Evolutionary conservation across 805 yeast genomes (phyloP).

Genomic region (Lipomyces sp.): DNA sequence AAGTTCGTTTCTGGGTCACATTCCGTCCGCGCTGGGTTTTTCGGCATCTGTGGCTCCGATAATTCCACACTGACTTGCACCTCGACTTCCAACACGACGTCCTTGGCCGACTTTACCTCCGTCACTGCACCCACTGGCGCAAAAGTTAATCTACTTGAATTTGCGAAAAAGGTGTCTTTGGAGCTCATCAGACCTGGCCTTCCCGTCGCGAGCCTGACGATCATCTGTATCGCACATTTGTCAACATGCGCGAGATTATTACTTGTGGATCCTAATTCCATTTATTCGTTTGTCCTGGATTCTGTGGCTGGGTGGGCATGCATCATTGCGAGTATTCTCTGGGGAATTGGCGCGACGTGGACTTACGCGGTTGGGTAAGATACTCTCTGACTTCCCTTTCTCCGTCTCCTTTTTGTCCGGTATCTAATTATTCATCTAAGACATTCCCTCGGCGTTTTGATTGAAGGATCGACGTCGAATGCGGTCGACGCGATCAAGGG

Average conservation of each 20-base stretch:
- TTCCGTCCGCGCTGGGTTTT: conserved; percentile 18
- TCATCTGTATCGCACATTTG: conserved; percentile 33
- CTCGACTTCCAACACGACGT: conserved; percentile 3
- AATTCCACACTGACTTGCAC: conserved; percentile 7
- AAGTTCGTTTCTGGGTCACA: conserved; percentile 11
- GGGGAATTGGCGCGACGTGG: conserved; percentile 14
- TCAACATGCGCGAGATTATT: neutral
- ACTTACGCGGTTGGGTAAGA: conserved; percentile 7
- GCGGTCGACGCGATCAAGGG: conserved; percentile 6
- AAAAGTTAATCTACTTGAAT: conserved; percentile 10
- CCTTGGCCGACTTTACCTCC: conserved; percentile 1
- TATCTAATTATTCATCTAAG: neutral
- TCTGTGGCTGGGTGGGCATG: conserved; percentile 2
- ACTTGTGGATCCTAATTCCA: neutral
- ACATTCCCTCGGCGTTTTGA: neutral
- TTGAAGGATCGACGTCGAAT: conserved; percentile 2
- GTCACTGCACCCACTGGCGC: conserved; percentile 4
- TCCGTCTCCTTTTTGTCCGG: no score
- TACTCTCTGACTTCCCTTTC: neutral
- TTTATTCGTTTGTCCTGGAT: neutral
- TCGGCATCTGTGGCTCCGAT: conserved; percentile 19
- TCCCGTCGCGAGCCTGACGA: conserved; percentile 40
- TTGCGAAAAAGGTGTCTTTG: conserved; percentile 23
- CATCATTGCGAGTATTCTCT: conserved; percentile 1
- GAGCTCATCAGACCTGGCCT: conserved; percentile 42